These are phyloP conservation scores for Leccinum olivaceoglutinosum DNA, from an alignment of 1,284 basidiomycete species.

Conservation along the genomic window DNA sequence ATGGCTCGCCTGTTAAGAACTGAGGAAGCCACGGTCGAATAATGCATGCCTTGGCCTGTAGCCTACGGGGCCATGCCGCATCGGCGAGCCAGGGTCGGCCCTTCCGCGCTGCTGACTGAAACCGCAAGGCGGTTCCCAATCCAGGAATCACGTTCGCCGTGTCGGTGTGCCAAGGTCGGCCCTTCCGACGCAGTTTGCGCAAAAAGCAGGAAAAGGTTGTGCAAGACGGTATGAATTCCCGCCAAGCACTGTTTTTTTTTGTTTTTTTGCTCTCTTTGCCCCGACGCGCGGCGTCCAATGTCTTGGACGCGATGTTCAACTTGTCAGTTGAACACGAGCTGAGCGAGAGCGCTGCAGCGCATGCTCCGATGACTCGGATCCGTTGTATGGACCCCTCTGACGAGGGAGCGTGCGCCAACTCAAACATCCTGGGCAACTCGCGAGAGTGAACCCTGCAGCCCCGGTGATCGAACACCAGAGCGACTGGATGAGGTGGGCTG, in stretches of 20 bases:
- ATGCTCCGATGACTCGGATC: neutral
- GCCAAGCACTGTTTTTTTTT: neutral
- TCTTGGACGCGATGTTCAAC: neutral
- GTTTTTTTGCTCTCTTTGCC: neutral
- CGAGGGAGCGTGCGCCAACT: neutral
- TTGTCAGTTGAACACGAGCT: neutral
- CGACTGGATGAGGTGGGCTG: neutral
- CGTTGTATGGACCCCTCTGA: too few relatives aligned
- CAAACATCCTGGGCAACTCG: neutral
- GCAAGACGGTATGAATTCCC: neutral
- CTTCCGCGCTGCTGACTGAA: neutral
- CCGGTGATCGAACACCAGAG: neutral
- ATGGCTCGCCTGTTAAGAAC: neutral
- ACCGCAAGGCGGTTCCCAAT: neutral
- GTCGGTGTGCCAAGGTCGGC: neutral
- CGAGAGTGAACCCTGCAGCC: neutral
- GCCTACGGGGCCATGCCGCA: neutral
- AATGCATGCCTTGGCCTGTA: neutral
- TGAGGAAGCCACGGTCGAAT: neutral
- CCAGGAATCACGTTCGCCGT: neutral
- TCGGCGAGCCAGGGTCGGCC: neutral
- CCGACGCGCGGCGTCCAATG: neutral
- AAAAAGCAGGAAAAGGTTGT: neutral
- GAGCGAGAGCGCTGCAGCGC: neutral
- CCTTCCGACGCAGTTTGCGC: neutral